phyloP scores from a whole-genome alignment of 768 basidiomycete species.

The Mrakia hoshinonis region DNA sequence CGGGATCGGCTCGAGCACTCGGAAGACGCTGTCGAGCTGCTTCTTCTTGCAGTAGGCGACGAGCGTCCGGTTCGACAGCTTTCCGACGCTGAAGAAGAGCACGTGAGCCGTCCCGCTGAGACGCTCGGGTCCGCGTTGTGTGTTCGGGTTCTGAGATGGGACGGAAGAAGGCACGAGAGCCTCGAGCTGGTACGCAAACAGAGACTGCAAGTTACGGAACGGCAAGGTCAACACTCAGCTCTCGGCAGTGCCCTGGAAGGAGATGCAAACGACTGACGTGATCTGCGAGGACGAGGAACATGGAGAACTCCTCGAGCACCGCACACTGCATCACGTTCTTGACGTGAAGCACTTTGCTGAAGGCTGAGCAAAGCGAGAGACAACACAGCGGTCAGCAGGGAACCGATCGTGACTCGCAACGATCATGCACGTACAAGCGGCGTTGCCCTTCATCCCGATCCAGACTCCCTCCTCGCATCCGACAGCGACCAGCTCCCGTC shows the following conservation, averaged over 20 bases:
- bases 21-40: constrained; percentile 79
- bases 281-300: constrained; percentile 90
- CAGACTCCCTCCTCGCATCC: constrained; percentile 93
- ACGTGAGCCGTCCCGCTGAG: constrained; percentile 85
- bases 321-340: constrained; percentile 92
- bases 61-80: constrained; percentile 72
- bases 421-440: constrained; percentile 53
- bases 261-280: constrained; percentile 43
- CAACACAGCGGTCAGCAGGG: neutral
- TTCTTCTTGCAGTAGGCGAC: constrained; percentile 89
- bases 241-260: too few relatives aligned
- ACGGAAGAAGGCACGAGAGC: constrained; percentile 78
- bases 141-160: constrained; percentile 32
- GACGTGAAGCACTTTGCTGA: constrained; percentile 85
- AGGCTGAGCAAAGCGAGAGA: neutral
- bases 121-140: constrained; percentile 59
- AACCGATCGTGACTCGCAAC: neutral
- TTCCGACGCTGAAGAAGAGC: constrained; percentile 90
- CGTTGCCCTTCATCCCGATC: constrained; percentile 86
- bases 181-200: constrained; percentile 93
- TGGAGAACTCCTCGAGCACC: constrained; percentile 90
- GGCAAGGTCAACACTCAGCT: too few relatives aligned
- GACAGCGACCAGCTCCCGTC: constrained; percentile 76
- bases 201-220: constrained; percentile 46
- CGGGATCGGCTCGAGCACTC: constrained; percentile 86